These are phyloP conservation scores for Trichoderma virens DNA, from an alignment of 495 filamentous ascomycete genomes.

Conservation along the genomic window DNA sequence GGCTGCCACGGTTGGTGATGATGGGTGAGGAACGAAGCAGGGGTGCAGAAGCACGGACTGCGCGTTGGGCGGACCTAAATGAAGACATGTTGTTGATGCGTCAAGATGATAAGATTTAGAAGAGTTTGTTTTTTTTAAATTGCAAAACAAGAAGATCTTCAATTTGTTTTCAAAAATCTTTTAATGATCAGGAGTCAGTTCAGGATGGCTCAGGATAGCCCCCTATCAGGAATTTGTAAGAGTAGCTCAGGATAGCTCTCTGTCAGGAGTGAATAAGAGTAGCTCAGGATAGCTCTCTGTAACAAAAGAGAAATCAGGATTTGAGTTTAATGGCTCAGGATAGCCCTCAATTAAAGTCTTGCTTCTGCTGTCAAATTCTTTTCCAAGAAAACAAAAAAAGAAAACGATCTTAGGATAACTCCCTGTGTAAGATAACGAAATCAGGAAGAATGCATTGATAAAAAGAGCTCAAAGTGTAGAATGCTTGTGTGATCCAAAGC, in stretches of 20 bases:
- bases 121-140: neutral
- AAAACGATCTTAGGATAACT: neutral
- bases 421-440: neutral
- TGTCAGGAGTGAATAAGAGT: conserved; percentile 1
- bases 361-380: neutral
- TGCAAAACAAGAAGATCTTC: neutral
- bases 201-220: conserved; percentile 10
- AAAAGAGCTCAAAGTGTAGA: neutral
- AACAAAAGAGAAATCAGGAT: conserved; percentile 4
- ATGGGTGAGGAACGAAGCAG: conserved; percentile 5
- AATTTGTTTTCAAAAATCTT: neutral
- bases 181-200: conserved; percentile 8
- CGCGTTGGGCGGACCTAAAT: neutral
- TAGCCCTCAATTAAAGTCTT: conserved; percentile 14
- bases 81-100: conserved; percentile 6
- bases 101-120: neutral
- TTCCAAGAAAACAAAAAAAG: neutral
- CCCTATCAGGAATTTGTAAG: conserved; percentile 2
- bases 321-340: conserved; percentile 6
- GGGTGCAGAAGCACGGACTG: neutral
- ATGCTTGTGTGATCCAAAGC: neutral
- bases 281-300: conserved; percentile 9
- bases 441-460: neutral
- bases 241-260: conserved; percentile 12
- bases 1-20: neutral